phyloP scores from a whole-genome alignment of 148 eudicot species.

The Selenicereus undatus region DNA sequence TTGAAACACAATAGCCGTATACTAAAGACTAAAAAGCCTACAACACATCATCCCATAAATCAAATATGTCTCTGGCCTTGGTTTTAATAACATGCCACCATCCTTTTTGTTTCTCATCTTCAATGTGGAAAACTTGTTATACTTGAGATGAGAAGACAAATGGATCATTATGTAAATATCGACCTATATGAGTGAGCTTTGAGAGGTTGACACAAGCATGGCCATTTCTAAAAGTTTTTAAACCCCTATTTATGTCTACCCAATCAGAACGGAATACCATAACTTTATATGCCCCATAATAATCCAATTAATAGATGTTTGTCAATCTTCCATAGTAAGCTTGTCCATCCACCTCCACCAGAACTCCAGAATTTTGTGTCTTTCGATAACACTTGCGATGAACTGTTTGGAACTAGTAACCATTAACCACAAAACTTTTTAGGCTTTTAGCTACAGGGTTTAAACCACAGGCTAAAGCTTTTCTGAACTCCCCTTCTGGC shows the following conservation, averaged over 20 bases:
- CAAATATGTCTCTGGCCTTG: slow-evolving; percentile 27
- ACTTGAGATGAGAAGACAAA: neutral
- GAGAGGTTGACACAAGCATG: neutral
- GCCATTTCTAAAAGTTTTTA: neutral
- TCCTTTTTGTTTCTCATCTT: slow-evolving; percentile 1
- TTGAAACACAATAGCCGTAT: neutral
- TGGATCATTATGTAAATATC: neutral
- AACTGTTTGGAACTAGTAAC: neutral
- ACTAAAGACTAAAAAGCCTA: neutral
- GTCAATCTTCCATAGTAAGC: slow-evolving; percentile 12
- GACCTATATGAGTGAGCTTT: neutral
- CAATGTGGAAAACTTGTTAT: neutral
- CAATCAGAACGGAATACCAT: slow-evolving; percentile 19
- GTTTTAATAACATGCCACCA: slow-evolving; percentile 21
- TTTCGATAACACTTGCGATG: neutral
- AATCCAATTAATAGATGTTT: slow-evolving; percentile 4
- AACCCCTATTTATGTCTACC: slow-evolving; percentile 16
- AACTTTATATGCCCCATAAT: slow-evolving; percentile 6
- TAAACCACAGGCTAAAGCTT: neutral
- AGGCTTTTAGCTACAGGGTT: neutral
- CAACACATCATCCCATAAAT: neutral
- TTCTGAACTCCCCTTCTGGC: neutral
- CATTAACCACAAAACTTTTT: neutral
- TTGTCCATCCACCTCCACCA: slow-evolving; percentile 12
- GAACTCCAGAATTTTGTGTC: slow-evolving; percentile 19